Conservation (phyloP, 2,329 filamentous ascomycete genomes). For the Trematosphaeria pertusa region DNA sequence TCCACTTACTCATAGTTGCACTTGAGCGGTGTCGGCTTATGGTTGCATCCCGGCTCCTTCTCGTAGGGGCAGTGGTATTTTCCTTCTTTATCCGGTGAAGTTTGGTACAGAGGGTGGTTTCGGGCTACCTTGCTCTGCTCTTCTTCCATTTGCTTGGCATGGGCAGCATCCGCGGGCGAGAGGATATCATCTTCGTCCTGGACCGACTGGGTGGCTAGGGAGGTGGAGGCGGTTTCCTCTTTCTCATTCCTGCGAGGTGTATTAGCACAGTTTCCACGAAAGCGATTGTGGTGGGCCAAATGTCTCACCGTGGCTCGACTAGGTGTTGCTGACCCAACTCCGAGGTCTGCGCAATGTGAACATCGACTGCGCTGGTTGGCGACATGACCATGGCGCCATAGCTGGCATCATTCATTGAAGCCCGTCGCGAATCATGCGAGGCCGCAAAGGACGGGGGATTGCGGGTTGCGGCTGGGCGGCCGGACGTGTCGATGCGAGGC, state of each 20-base stretch:
- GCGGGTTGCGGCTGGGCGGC: slow-evolving; percentile 28
- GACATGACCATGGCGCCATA: slow-evolving; percentile 40
- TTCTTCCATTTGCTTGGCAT: slow-evolving; percentile 44
- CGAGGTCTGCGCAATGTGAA: slow-evolving; percentile 27
- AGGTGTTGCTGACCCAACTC: slow-evolving; percentile 31
- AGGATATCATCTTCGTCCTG: slow-evolving; percentile 38
- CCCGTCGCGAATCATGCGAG: slow-evolving; percentile 28
- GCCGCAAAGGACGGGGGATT: slow-evolving; percentile 37
- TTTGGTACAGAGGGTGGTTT: slow-evolving; percentile 73
- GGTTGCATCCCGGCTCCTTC: slow-evolving; percentile 76
- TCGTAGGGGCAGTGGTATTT: slow-evolving; percentile 94
- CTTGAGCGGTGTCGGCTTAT: slow-evolving; percentile 95
- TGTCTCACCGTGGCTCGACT: too few relatives aligned
- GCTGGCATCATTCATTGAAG: slow-evolving; percentile 31
- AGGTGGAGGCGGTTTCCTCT: slow-evolving; percentile 33
- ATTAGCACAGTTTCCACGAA: too few relatives aligned
- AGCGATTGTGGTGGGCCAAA: too few relatives aligned
- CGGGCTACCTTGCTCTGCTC: slow-evolving; percentile 50
- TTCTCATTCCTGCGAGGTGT: slow-evolving; percentile 29
- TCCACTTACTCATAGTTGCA: slow-evolving; percentile 94
- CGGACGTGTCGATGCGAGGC: slow-evolving; percentile 26
- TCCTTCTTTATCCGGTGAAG: slow-evolving; percentile 71
- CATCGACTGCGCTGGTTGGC: slow-evolving; percentile 38
- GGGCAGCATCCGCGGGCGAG: slow-evolving; percentile 36
- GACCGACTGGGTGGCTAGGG: slow-evolving; percentile 32